These are phyloP conservation scores for Ustilago cynodontis DNA, from an alignment of 1,284 basidiomycete species.

Conservation along the genomic window DNA sequence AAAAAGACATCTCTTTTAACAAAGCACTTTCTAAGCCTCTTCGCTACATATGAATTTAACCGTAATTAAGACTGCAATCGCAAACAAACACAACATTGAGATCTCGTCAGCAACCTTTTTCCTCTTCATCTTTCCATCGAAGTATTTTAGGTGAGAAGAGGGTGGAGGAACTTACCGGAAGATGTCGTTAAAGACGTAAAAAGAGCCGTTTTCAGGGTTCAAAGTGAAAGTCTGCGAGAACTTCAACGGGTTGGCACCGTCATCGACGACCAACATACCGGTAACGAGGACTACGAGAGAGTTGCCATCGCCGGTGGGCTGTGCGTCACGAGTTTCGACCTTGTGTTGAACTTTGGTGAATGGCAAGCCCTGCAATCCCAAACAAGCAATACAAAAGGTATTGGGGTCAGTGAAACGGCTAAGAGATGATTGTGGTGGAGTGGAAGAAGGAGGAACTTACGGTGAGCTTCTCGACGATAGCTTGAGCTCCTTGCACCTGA, in stretches of 20 bases:
- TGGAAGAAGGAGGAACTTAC: slow-evolving; percentile 74
- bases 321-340: slow-evolving; percentile 86
- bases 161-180: slow-evolving; percentile 51
- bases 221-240: slow-evolving; percentile 80
- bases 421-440: neutral
- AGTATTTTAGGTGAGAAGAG: neutral
- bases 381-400: no score
- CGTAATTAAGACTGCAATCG: slow-evolving; percentile 59
- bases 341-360: slow-evolving; percentile 86
- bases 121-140: no score
- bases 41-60: slow-evolving; percentile 38
- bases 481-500: slow-evolving; percentile 75
- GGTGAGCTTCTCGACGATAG: slow-evolving; percentile 84
- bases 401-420: neutral
- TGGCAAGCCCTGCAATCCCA: slow-evolving; percentile 77
- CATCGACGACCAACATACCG: slow-evolving; percentile 76
- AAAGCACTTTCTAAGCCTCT: neutral
- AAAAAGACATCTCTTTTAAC: neutral
- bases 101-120: no score
- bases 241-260: slow-evolving; percentile 34
- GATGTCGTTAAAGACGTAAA: slow-evolving; percentile 80
- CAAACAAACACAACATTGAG: neutral
- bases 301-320: slow-evolving; percentile 80
- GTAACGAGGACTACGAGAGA: slow-evolving; percentile 89
- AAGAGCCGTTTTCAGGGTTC: slow-evolving; percentile 80